phyloP scores from a whole-genome alignment of 2,329 filamentous ascomycete genomes.

The Ceratocystis harringtonii region DNA sequence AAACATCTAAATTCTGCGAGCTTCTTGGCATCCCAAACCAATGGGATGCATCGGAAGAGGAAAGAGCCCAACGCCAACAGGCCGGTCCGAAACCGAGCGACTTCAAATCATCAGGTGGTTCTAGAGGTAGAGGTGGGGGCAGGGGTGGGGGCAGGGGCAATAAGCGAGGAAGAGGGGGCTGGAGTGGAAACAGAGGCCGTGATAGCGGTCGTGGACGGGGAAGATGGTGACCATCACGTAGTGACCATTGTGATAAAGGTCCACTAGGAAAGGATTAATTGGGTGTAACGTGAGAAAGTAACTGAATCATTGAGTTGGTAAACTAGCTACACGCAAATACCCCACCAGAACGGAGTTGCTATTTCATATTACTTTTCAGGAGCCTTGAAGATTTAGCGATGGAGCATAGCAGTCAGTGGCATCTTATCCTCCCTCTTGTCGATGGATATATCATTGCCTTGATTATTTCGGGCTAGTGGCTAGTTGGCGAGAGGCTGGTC shows the following conservation, averaged over 20 bases:
- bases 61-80: constrained; percentile 48
- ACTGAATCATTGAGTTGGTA: no score
- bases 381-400: no score
- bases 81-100: constrained; percentile 21
- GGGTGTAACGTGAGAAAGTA: neutral
- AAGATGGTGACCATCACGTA: neutral
- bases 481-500: constrained; percentile 1
- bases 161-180: constrained; percentile 26
- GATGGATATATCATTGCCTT: neutral
- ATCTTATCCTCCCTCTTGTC: no score
- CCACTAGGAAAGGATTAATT: neutral
- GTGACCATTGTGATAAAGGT: neutral
- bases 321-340: neutral
- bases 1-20: constrained; percentile 69
- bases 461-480: neutral
- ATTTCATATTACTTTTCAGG: neutral
- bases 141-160: constrained; percentile 26
- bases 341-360: neutral
- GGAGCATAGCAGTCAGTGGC: no score
- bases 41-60: constrained; percentile 57
- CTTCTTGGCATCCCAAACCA: constrained; percentile 63
- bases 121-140: constrained; percentile 27
- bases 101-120: constrained; percentile 23
- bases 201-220: constrained; percentile 16
- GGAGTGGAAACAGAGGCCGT: constrained; percentile 22